Percentiles rank a stretch among this genome's conserved stretches.
These are phyloP conservation scores for Colletotrichum orchidophilum DNA, from an alignment of 2,329 filamentous ascomycete species.

Conservation along the genomic window DNA sequence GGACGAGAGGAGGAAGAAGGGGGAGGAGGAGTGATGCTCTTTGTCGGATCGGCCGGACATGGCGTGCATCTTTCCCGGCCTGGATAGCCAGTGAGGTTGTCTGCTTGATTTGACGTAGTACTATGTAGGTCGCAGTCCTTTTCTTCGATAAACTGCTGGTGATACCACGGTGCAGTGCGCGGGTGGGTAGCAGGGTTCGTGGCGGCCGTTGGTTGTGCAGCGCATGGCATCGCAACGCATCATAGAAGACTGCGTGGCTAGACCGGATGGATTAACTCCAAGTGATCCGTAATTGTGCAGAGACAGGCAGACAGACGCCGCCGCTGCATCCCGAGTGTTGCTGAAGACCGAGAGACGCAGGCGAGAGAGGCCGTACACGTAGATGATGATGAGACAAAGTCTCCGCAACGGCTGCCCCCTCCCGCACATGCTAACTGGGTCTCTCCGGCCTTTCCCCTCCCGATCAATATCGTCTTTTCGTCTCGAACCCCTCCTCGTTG, in stretches of 20 bases:
- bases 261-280: background rate
- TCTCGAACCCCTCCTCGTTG: slow-evolving; percentile 5
- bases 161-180: slow-evolving; percentile 4
- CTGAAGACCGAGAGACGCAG: background rate
- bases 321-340: background rate
- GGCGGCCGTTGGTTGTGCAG: background rate
- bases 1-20: background rate
- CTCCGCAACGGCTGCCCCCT: background rate
- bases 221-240: background rate
- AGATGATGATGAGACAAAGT: background rate
- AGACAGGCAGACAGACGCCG: background rate
- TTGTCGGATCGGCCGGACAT: slow-evolving; percentile 8
- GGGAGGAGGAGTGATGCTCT: background rate
- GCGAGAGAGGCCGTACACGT: background rate
- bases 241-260: background rate
- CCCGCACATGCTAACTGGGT: background rate
- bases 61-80: background rate
- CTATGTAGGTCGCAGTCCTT: background rate
- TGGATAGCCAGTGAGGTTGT: too few relatives aligned
- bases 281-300: background rate
- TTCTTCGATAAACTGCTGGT: background rate
- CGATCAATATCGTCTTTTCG: background rate
- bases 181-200: background rate
- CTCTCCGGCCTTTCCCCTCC: background rate
- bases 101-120: background rate